Percentiles rank a stretch among this genome's conserved stretches.
These are phyloP conservation scores for Bacterosira constricta DNA, from an alignment of 108 stramenopile species.

Conservation along the genomic window DNA sequence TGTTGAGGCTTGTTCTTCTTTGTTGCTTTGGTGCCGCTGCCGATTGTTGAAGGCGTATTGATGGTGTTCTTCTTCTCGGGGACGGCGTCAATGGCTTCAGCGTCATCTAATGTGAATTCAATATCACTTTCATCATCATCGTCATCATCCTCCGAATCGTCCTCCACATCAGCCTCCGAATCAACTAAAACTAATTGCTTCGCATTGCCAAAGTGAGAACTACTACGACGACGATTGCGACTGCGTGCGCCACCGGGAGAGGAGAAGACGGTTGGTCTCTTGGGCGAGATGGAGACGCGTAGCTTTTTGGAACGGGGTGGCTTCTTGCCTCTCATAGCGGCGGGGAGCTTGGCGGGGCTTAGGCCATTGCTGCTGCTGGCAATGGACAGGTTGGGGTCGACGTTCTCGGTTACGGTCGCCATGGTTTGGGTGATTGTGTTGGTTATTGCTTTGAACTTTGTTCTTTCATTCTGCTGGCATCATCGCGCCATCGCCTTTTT, in stretches of 20 bases:
- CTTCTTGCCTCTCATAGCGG: too few relatives aligned
- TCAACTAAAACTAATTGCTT: too few relatives aligned
- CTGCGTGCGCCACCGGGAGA: constrained; percentile 24
- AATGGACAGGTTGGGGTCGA: too few relatives aligned
- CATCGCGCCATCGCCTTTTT: too few relatives aligned
- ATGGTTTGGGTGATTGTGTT: too few relatives aligned
- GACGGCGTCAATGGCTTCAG: background rate
- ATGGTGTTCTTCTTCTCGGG: too few relatives aligned
- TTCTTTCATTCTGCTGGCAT: too few relatives aligned
- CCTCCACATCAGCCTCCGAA: background rate
- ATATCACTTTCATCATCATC: constrained; percentile 13
- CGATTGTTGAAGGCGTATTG: background rate
- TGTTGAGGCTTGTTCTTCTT: background rate
- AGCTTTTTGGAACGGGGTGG: too few relatives aligned
- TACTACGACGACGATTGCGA: constrained; percentile 18
- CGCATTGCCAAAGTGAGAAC: constrained; percentile 14
- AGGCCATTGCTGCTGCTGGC: too few relatives aligned
- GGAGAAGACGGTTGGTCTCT: constrained; percentile 19
- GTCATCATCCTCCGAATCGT: background rate
- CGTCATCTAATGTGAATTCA: constrained; percentile 14
- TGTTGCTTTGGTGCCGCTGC: background rate
- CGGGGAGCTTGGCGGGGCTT: too few relatives aligned
- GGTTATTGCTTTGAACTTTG: too few relatives aligned
- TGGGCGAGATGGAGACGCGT: constrained; percentile 33
- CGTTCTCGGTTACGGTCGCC: too few relatives aligned